phyloP scores from a whole-genome alignment of 257 asterid genomes.

The Solanum lignicaule region DNA sequence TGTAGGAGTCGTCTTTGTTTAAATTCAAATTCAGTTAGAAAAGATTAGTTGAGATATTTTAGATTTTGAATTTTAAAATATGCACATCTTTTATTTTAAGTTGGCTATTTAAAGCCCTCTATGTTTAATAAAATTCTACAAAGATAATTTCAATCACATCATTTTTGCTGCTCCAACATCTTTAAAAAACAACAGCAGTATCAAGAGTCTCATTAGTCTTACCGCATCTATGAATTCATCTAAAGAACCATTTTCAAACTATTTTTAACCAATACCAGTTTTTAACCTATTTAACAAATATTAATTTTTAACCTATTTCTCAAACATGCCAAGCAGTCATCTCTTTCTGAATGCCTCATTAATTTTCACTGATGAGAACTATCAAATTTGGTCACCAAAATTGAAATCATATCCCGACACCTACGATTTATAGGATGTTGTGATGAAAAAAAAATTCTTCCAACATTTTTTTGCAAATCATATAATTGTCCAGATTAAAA shows the following conservation, averaged over 20 bases:
- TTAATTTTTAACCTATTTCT: not conserved
- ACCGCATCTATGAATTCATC: not conserved
- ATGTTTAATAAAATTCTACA: not conserved
- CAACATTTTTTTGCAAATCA: not conserved
- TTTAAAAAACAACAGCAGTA: not conserved
- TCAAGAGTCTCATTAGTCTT: not conserved
- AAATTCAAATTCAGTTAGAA: not conserved
- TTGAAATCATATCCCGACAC: not conserved
- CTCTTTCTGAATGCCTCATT: not conserved
- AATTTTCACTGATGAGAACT: not conserved
- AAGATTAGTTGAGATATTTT: not conserved
- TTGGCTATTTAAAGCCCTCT: not conserved
- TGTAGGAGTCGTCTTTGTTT: not conserved
- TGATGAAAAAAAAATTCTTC: not conserved
- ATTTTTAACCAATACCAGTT: not conserved
- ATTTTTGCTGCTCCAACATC: not conserved
- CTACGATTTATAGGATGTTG: not conserved
- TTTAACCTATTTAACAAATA: not conserved
- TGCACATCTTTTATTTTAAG: not conserved
- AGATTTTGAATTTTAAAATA: not conserved
- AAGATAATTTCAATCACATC: not conserved
- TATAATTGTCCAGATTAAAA: not conserved
- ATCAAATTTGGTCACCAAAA: not conserved
- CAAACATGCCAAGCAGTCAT: not conserved
- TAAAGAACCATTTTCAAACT: not conserved